Conservation (phyloP, 441 rosid species). For the Erodium trifolium region DNA sequence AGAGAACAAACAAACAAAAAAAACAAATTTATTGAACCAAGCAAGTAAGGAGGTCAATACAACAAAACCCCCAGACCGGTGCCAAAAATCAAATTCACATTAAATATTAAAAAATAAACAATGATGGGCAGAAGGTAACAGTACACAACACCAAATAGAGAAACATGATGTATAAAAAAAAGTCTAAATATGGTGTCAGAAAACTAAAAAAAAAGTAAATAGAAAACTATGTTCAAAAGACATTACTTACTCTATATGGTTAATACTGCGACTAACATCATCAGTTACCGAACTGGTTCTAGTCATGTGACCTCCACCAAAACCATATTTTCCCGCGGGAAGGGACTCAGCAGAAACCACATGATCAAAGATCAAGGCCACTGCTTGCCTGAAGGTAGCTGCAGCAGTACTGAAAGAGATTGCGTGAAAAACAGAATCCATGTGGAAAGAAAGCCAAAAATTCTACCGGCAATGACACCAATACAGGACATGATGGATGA, state of each 20-base stretch:
- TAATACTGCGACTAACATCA: slow-evolving; percentile 75
- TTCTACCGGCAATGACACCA: slow-evolving; percentile 10
- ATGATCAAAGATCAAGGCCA: slow-evolving; percentile 85
- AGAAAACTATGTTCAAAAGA: slow-evolving; percentile 14
- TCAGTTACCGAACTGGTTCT: slow-evolving; percentile 76
- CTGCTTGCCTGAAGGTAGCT: slow-evolving; percentile 99
- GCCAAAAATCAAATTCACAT: slow-evolving; percentile 8
- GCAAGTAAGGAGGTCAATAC: slow-evolving; percentile 1
- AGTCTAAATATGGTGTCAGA: neutral
- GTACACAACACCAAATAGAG: neutral
- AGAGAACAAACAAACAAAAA: slow-evolving; percentile 16
- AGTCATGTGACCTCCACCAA: slow-evolving; percentile 55
- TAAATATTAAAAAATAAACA: neutral
- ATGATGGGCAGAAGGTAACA: neutral
- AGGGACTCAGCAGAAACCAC: slow-evolving; percentile 82
- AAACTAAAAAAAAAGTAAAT: slow-evolving; percentile 7
- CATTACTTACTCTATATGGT: slow-evolving; percentile 59
- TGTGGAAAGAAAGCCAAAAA: slow-evolving; percentile 14
- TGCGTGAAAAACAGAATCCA: slow-evolving; percentile 17
- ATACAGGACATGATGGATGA: slow-evolving; percentile 16
- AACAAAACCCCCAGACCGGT: neutral
- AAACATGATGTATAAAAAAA: neutral
- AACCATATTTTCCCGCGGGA: slow-evolving; percentile 61
- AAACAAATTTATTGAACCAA: slow-evolving; percentile 12
- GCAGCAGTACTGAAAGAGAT: slow-evolving; percentile 80